phyloP scores from a whole-genome alignment of 2,329 filamentous ascomycete genomes.

The Intubia oerlemansii region DNA sequence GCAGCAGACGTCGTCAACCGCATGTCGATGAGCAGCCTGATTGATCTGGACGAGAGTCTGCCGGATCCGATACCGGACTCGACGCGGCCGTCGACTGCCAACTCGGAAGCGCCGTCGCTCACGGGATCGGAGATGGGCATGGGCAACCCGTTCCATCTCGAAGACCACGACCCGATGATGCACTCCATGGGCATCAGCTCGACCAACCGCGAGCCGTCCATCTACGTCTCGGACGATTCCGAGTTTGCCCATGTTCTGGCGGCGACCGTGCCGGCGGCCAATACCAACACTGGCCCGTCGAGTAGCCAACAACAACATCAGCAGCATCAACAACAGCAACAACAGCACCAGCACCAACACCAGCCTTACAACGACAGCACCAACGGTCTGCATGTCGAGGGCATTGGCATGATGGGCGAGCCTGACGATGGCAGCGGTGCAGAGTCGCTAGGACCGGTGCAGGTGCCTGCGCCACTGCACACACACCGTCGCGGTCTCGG shows the following conservation, averaged over 20 bases:
- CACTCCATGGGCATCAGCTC: constrained; percentile 6
- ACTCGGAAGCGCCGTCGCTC: constrained; percentile 34
- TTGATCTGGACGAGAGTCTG: constrained; percentile 15
- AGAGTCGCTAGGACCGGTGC: no score
- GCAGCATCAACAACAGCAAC: not conserved
- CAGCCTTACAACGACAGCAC: not conserved
- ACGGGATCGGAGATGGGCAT: constrained; percentile 32
- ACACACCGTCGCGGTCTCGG: not conserved
- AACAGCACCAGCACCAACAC: constrained; percentile 8
- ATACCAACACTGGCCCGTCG: constrained; percentile 6
- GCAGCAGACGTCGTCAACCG: constrained; percentile 12
- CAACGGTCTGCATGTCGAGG: constrained; percentile 1
- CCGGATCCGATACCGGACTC: constrained; percentile 27
- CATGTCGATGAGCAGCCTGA: constrained; percentile 15
- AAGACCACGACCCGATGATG: constrained; percentile 36
- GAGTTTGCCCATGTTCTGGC: constrained; percentile 19
- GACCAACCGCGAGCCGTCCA: constrained; percentile 27
- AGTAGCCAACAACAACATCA: constrained; percentile 3
- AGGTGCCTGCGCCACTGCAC: not conserved
- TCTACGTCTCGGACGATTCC: constrained; percentile 39
- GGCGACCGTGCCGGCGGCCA: constrained; percentile 6
- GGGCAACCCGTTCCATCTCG: constrained; percentile 38
- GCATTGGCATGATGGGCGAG: constrained; percentile 1
- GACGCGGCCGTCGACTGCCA: constrained; percentile 34
- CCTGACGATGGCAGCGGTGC: not conserved